phyloP scores from a whole-genome alignment of 2,329 filamentous ascomycete species.

The Penicillium sp. region DNA sequence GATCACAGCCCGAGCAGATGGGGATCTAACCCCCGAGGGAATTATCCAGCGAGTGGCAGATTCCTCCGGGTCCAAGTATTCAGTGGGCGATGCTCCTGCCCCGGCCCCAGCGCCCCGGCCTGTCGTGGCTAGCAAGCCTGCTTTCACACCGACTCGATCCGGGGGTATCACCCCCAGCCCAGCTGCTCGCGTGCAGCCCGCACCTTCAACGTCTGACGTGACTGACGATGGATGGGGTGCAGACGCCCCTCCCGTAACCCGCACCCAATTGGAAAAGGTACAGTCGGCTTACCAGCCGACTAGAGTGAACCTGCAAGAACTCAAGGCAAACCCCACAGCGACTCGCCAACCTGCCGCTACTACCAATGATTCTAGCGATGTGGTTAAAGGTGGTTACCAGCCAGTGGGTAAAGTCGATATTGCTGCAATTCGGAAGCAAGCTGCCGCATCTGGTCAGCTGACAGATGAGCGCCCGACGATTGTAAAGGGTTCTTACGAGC shows the following conservation, averaged over 20 bases:
- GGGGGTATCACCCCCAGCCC: conserved; percentile 63
- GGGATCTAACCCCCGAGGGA: conserved; percentile 78
- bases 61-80: conserved; percentile 93
- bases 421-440: conserved; percentile 74
- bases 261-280: conserved; percentile 87
- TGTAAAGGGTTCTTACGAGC: conserved; percentile 92
- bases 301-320: conserved; percentile 86
- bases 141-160: conserved; percentile 74
- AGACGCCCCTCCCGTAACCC: conserved; percentile 86
- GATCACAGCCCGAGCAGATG: conserved; percentile 88
- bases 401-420: conserved; percentile 98
- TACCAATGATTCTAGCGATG: conserved; percentile 53
- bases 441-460: conserved; percentile 55
- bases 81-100: conserved; percentile 51
- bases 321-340: conserved; percentile 64
- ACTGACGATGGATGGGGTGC: conserved; percentile 91
- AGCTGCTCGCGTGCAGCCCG: conserved; percentile 48
- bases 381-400: conserved; percentile 84
- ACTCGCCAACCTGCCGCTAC: conserved; percentile 50
- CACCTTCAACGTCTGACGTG: conserved; percentile 52
- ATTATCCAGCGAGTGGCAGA: conserved; percentile 94
- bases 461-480: conserved; percentile 75
- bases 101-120: conserved; percentile 58
- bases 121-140: conserved; percentile 80
- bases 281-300: conserved; percentile 90